Conservation (phyloP, 2,329 filamentous ascomycete species). For the Graphilbum fragrans region DNA sequence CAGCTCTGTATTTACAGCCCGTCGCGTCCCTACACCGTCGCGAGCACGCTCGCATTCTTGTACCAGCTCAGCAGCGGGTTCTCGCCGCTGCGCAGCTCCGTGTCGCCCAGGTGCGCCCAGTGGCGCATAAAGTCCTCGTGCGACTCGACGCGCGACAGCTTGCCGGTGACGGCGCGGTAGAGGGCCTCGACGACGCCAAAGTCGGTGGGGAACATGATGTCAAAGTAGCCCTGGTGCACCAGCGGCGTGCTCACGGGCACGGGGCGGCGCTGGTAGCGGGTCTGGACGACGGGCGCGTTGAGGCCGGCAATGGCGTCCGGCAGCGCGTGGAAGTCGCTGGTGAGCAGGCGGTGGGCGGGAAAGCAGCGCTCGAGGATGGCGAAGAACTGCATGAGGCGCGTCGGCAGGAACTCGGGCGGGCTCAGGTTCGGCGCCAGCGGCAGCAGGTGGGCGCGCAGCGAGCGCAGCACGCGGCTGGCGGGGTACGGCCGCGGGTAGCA, state of each 20-base stretch:
- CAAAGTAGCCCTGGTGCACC: constrained; percentile 97
- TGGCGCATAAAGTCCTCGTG: constrained; percentile 85
- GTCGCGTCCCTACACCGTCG: constrained; percentile 57
- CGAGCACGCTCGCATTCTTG: constrained; percentile 86
- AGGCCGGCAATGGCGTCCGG: constrained; percentile 73
- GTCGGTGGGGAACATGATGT: constrained; percentile 96
- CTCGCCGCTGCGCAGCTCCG: constrained; percentile 78
- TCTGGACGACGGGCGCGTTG: constrained; percentile 94
- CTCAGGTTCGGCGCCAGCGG: constrained; percentile 62
- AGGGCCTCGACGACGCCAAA: constrained; percentile 84
- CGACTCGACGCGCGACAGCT: constrained; percentile 70
- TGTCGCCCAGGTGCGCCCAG: constrained; percentile 87
- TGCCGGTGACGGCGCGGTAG: constrained; percentile 86
- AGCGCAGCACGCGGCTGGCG: constrained; percentile 41
- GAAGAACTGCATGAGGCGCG: constrained; percentile 92
- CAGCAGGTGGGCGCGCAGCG: constrained; percentile 48
- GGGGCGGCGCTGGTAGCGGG: constrained; percentile 73
- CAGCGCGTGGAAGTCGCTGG: constrained; percentile 80
- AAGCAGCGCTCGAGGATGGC: constrained; percentile 81
- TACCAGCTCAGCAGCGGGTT: constrained; percentile 91
- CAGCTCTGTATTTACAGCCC: too few relatives aligned
- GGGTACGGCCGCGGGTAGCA: constrained; percentile 52
- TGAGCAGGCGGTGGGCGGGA: constrained; percentile 76
- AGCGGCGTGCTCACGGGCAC: constrained; percentile 84
- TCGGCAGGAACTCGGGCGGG: constrained; percentile 84